Evolutionary conservation across 768 basidiomycete species (phyloP).

Genomic region (Rubroboletus pulcherrimus): DNA sequence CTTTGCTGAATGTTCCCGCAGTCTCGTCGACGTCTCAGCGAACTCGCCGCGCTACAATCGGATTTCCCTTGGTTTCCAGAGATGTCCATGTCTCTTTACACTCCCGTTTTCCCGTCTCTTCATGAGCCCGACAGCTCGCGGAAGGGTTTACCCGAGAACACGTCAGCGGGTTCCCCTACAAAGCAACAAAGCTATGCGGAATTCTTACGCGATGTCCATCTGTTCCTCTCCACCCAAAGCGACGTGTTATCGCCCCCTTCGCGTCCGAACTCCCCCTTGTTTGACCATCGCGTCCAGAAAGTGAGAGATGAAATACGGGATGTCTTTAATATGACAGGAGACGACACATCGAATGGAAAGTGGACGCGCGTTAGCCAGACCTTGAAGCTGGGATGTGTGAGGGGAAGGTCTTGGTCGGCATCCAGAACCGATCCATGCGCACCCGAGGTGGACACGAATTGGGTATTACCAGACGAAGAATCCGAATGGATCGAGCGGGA

Average conservation of each 20-base stretch:
- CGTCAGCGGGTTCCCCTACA: background rate
- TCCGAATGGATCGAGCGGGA: conserved; percentile 49
- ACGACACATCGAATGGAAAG: conserved; percentile 42
- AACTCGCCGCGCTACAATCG: background rate
- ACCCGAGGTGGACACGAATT: conserved; percentile 25
- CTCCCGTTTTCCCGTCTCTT: conserved; percentile 30
- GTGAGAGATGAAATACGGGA: conserved; percentile 34
- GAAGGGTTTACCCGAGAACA: conserved; percentile 5
- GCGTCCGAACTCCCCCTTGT: conserved; percentile 31
- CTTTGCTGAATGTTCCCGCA: background rate
- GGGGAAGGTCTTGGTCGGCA: conserved; percentile 31
- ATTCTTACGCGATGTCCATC: conserved; percentile 28
- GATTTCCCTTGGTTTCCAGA: background rate
- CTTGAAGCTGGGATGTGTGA: conserved; percentile 39
- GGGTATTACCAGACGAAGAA: conserved; percentile 45
- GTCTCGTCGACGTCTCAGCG: background rate
- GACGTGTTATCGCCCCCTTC: conserved; percentile 35
- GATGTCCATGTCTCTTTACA: conserved; percentile 31
- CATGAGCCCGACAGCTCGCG: conserved; percentile 5
- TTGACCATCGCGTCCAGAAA: conserved; percentile 27
- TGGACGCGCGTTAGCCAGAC: conserved; percentile 43
- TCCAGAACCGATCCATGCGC: conserved; percentile 19
- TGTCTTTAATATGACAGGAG: conserved; percentile 34
- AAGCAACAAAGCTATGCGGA: conserved; percentile 23
- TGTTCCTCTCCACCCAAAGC: conserved; percentile 31